Evolutionary conservation across 768 basidiomycete genomes (phyloP).

Genomic region (Ramaria sp.): DNA sequence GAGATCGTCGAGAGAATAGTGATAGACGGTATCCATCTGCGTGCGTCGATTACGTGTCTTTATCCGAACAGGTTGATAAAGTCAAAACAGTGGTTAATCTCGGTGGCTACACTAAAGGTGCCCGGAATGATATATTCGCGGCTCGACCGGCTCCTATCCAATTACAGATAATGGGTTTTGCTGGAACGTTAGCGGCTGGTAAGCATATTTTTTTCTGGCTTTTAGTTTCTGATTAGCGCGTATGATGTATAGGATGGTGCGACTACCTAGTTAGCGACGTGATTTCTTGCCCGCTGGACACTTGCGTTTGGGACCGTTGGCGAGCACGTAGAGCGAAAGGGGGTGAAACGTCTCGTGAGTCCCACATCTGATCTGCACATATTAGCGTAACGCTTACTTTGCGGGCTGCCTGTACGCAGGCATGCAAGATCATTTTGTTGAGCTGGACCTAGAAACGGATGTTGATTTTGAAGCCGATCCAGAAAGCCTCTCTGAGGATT

Average conservation of each 20-base stretch:
- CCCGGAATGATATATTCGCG: conserved; percentile 41
- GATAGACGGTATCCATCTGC: conserved; percentile 34
- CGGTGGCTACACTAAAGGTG: conserved; percentile 42
- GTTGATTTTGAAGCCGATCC: conserved; percentile 31
- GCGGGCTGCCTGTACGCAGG: background rate
- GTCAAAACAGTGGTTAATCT: conserved; percentile 28
- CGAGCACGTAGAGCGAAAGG: conserved; percentile 10
- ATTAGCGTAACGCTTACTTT: background rate
- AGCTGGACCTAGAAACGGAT: conserved; percentile 22
- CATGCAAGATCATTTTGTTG: conserved; percentile 12
- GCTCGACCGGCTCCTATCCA: conserved; percentile 37
- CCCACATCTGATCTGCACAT: background rate
- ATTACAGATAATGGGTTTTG: conserved; percentile 39
- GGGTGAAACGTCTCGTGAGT: conserved; percentile 7
- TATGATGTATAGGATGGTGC: conserved; percentile 29
- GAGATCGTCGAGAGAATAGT: conserved; percentile 29
- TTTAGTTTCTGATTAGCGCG: no score
- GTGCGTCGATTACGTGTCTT: conserved; percentile 18
- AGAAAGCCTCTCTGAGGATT: conserved; percentile 24
- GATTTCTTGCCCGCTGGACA: conserved; percentile 31
- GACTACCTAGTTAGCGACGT: conserved; percentile 36
- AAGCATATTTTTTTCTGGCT: background rate
- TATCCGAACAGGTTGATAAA: background rate
- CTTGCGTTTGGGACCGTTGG: conserved; percentile 24
- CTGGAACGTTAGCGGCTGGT: conserved; percentile 34